Base-by-base conservation (phyloP, 768 basidiomycete genomes). In the Tylopilus felleus region DNA sequence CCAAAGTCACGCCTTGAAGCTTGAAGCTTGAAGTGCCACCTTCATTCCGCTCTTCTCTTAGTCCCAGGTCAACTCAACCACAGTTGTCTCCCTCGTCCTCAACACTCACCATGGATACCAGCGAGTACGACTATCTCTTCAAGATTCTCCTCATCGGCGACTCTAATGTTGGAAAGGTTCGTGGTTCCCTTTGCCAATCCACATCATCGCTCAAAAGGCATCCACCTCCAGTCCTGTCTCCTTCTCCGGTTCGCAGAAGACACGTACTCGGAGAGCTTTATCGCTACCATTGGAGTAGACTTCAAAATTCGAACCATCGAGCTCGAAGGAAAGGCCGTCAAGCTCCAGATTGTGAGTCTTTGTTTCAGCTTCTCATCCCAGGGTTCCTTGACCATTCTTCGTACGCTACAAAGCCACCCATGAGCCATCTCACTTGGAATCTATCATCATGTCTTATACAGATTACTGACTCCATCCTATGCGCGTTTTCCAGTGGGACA, bases 231-330 rank as follows among this genome's bases (percentile, higher is more conserved):
- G 88, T 98, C 95, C 45, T 93, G 91, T 75, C 77, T 93, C 62
- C 85, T 93, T 59, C 80, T 93, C 61, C 92, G 92, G 70, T 93
- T 93, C 65, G 90, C 90, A 57, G 96, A 98, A 74, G 96, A 98
- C 73, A 90, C 93, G 47, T 98, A 95, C 79, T 97, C 96, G 49
- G 93, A 96, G 71, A 93, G 90, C 63, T 98, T 96, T 74, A 95
- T 98, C 70, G 90, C 88, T 55, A 98, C 96, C 36, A 98, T 98
- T 73, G 97, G 97, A 60, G 93, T 98, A 54, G 94, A 97, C 78
- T 97, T 97, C 78, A 96, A 95, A 87, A 98, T 98, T 76, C 84
- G 96, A 56, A 98, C 96, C 33, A 98, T 98, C 74, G 96, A 98
- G 72, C 80, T 98, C 51, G 96, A 98, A 67, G 96, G 96, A 55